Conservation (phyloP, 129 eudicot genomes). For the Tagetes erecta region DNA sequence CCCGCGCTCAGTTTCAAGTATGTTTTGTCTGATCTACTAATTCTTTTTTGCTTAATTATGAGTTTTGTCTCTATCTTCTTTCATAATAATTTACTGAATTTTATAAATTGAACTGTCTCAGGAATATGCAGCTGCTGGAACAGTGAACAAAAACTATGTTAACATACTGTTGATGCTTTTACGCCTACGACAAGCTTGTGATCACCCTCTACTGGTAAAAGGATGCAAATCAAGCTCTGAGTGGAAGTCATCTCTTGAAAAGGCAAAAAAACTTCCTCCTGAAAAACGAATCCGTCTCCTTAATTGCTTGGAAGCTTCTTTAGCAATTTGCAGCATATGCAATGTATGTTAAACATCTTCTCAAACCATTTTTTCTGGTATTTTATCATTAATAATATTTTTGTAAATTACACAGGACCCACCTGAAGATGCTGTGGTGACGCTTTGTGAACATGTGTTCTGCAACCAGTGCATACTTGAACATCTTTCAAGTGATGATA, state of each 20-base stretch:
- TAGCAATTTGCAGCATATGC: slow-evolving; percentile 88
- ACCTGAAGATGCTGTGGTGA: slow-evolving; percentile 97
- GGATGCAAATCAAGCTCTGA: slow-evolving; percentile 59
- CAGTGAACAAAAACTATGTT: slow-evolving; percentile 91
- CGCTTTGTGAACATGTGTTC: slow-evolving; percentile 86
- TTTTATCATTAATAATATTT: neutral
- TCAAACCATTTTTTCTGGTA: slow-evolving; percentile 1
- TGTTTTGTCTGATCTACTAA: slow-evolving; percentile 23
- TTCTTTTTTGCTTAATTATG: slow-evolving; percentile 7
- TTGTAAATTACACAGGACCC: slow-evolving; percentile 60
- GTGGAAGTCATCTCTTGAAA: slow-evolving; percentile 65
- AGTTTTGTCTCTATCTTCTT: neutral
- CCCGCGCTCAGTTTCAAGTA: slow-evolving; percentile 95
- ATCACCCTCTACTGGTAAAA: slow-evolving; percentile 91
- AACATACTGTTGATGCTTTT: slow-evolving; percentile 93
- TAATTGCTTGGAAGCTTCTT: slow-evolving; percentile 78
- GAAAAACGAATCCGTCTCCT: slow-evolving; percentile 65
- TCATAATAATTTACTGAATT: neutral
- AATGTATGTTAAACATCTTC: slow-evolving; percentile 49
- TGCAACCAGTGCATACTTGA: slow-evolving; percentile 93
- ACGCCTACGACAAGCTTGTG: slow-evolving; percentile 99
- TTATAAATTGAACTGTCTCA: slow-evolving; percentile 22
- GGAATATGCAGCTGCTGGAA: slow-evolving; percentile 99
- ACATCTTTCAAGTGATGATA: slow-evolving; percentile 81
- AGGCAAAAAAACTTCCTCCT: slow-evolving; percentile 72